Evolutionary conservation across 2,329 filamentous ascomycete genomes (phyloP).

Genomic region (Dactylellina haptotyla): DNA sequence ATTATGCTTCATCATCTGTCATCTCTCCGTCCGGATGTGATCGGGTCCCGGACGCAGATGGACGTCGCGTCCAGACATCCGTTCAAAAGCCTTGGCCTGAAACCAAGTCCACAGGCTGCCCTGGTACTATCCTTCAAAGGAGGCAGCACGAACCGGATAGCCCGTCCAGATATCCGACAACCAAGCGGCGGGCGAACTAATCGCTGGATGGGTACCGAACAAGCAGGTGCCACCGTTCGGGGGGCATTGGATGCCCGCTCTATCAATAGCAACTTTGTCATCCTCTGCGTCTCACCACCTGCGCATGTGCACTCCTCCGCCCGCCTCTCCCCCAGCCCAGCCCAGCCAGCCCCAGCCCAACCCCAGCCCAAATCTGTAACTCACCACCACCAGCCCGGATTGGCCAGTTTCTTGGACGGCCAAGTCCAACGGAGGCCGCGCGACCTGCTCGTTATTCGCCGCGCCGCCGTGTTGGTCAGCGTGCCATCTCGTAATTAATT

Average conservation of each 20-base stretch:
- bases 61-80: constrained; percentile 1
- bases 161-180: not conserved
- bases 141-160: constrained; percentile 11
- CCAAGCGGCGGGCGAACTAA: too few species aligned
- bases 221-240: not conserved
- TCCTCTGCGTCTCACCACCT: not conserved
- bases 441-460: too few species aligned
- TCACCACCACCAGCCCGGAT: too few species aligned
- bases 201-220: not conserved
- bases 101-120: not conserved
- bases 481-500: too few species aligned
- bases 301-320: not conserved
- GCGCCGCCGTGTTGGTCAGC: too few species aligned
- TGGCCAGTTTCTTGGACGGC: too few species aligned
- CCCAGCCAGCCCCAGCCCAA: too few species aligned
- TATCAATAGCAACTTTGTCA: constrained; percentile 8
- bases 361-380: too few species aligned
- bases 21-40: constrained; percentile 25
- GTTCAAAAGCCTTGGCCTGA: not conserved
- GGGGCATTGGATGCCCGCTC: not conserved
- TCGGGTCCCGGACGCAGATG: constrained; percentile 13
- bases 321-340: too few species aligned
- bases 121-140: not conserved
- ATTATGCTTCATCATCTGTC: too few species aligned
- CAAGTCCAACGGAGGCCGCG: too few species aligned